phyloP scores from a whole-genome alignment of 345 rosid genomes.

The Erysimum cheiranthoides region DNA sequence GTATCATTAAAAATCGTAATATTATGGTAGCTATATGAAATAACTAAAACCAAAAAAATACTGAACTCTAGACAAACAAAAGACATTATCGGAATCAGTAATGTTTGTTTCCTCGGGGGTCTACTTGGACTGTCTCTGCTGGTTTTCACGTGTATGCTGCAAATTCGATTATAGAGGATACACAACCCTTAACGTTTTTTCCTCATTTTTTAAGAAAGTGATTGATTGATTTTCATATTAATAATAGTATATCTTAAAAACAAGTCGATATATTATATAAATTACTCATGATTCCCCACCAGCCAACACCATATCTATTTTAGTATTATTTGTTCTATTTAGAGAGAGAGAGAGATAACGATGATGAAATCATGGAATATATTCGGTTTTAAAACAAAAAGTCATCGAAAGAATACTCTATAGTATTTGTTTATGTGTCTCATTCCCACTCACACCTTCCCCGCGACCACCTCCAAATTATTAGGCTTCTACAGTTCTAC shows the following conservation, averaged over 20 bases:
- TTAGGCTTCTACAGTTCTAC: background rate
- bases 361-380: background rate
- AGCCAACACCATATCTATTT: constrained; percentile 3
- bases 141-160: constrained; percentile 17
- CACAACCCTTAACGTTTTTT: background rate
- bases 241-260: background rate
- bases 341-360: background rate
- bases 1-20: background rate
- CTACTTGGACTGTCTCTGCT: background rate
- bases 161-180: constrained; percentile 1
- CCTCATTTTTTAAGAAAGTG: background rate
- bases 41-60: background rate
- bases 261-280: background rate
- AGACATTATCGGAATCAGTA: background rate
- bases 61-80: background rate
- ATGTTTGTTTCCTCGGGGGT: constrained; percentile 21
- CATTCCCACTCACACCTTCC: background rate
- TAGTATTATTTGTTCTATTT: background rate
- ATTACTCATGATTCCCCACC: constrained; percentile 5
- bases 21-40: background rate
- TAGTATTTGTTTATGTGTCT: background rate
- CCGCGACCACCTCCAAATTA: background rate
- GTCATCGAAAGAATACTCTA: background rate
- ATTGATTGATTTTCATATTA: constrained; percentile 9
- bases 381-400: background rate